These are phyloP conservation scores for Penicillium capsulatum DNA, from an alignment of 2,329 filamentous ascomycete species.

Conservation along the genomic window DNA sequence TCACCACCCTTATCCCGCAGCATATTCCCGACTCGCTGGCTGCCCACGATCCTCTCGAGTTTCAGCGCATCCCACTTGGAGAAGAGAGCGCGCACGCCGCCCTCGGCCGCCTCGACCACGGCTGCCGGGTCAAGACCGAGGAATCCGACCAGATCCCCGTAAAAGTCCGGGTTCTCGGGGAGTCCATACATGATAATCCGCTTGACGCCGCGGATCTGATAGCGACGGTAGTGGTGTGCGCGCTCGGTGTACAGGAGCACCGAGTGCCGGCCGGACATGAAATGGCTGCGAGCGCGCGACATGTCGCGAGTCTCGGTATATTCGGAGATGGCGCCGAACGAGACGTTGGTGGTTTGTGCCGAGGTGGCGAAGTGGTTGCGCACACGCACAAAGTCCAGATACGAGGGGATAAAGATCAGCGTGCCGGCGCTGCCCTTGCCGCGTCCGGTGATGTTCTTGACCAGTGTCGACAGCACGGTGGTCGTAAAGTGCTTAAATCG, in stretches of 20 bases:
- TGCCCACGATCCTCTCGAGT: conserved; percentile 83
- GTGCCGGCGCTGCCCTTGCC: conserved; percentile 60
- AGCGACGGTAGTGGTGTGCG: conserved; percentile 94
- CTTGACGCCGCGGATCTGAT: conserved; percentile 74
- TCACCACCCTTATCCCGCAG: conserved; percentile 73
- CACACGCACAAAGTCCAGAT: conserved; percentile 90
- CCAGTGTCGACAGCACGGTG: conserved; percentile 70
- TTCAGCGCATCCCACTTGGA: conserved; percentile 86
- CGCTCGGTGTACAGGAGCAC: conserved; percentile 89
- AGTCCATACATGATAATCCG: conserved; percentile 84
- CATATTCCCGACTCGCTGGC: conserved; percentile 76
- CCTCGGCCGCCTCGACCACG: conserved; percentile 55
- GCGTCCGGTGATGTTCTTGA: conserved; percentile 51
- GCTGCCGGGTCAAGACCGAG: conserved; percentile 40
- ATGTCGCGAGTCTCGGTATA: conserved; percentile 77
- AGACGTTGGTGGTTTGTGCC: conserved; percentile 51
- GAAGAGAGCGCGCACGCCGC: conserved; percentile 62
- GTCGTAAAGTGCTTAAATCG: conserved; percentile 88
- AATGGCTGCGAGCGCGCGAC: conserved; percentile 80
- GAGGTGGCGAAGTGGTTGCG: conserved; percentile 86
- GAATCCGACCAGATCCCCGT: conserved; percentile 42
- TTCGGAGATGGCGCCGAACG: conserved; percentile 83
- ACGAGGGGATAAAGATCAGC: conserved; percentile 84
- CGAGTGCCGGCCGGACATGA: conserved; percentile 74
- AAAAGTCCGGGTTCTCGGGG: conserved; percentile 71